phyloP scores from a whole-genome alignment of 768 basidiomycete genomes.

The Lepiota venenata region DNA sequence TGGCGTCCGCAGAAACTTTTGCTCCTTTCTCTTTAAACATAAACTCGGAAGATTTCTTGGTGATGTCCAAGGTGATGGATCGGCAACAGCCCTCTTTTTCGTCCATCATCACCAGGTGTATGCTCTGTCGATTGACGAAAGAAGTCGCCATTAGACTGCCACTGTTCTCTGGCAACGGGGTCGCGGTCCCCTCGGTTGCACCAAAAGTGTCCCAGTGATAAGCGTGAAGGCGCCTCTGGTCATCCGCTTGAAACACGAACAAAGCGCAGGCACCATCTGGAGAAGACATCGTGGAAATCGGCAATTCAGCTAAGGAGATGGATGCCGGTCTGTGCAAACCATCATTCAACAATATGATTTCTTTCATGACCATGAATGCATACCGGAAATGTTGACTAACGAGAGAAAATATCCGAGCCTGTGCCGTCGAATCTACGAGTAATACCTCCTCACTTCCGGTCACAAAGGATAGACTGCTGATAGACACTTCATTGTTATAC shows the following conservation, averaged over 20 bases:
- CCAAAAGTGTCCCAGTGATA: conserved; percentile 62
- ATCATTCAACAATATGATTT: neutral
- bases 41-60: conserved; percentile 52
- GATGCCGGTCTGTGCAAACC: conserved; percentile 36
- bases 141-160: conserved; percentile 38
- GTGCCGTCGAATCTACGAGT: conserved; percentile 39
- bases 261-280: conserved; percentile 56
- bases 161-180: conserved; percentile 28
- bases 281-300: conserved; percentile 37
- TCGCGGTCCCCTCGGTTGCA: conserved; percentile 38
- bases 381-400: conserved; percentile 53
- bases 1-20: conserved; percentile 13
- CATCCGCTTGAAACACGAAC: conserved; percentile 22
- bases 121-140: conserved; percentile 34
- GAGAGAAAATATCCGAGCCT: conserved; percentile 51
- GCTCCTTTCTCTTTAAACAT: conserved; percentile 44
- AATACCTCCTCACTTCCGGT: conserved; percentile 50
- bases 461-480: conserved; percentile 37
- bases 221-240: conserved; percentile 4
- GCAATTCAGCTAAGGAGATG: conserved; percentile 25
- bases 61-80: conserved; percentile 50
- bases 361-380: conserved; percentile 7
- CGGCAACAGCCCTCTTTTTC: conserved; percentile 23
- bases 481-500: conserved; percentile 27
- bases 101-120: conserved; percentile 43